Base-by-base conservation (phyloP, 768 basidiomycete species). In the Sporobolomyces roseus region DNA sequence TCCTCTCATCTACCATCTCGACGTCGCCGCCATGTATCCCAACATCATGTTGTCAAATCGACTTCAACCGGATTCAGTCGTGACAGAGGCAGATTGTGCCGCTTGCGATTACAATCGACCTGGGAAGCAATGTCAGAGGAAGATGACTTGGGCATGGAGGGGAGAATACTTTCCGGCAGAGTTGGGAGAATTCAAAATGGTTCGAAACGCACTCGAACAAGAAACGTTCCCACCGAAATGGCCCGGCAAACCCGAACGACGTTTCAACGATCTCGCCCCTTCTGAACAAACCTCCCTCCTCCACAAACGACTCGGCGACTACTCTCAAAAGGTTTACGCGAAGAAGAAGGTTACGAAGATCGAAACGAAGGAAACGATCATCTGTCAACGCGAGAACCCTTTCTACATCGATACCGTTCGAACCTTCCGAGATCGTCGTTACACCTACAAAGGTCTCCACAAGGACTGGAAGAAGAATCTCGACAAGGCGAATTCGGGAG, bases 41-140 rank as follows among this genome's bases (percentile, higher is more conserved):
- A 99, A 98, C 79, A 98, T 99, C 85, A 99, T 99, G 96, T 87
- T 99, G 82, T 97, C 93, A 23, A 99, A 99, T 77, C 90, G 96
- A 38, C 83, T 99, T 3, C 96, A 99, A 74, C 96, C 96, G 3
- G 96, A 99, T 79, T 96, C 96, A 2, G 89, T 98, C 81, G 88
- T 97, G 14, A 91, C 93, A 75, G 96, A 98, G 78, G 86, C 94
- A 25, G 88, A 88, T 23, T 99, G 96, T 76, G 96, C 96, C 1
- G 93, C 97, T 2, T 99, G 96, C 80, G 96, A 99, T 79, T 98
- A 88, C 78, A 99, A 99, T 75, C 85, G 93, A 13, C 93, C 96
- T 0, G 91, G 90, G 27, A 99, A 99, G 81, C 84, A 85, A 16
- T 99, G 96, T 79, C 96, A 98, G 77, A 82, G 96, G 52, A 84